Evolutionary conservation across 2,329 filamentous ascomycete genomes (phyloP), one percentile per base, ranked within the genome.

Genomic region (Penicillium oxalicum): DNA sequence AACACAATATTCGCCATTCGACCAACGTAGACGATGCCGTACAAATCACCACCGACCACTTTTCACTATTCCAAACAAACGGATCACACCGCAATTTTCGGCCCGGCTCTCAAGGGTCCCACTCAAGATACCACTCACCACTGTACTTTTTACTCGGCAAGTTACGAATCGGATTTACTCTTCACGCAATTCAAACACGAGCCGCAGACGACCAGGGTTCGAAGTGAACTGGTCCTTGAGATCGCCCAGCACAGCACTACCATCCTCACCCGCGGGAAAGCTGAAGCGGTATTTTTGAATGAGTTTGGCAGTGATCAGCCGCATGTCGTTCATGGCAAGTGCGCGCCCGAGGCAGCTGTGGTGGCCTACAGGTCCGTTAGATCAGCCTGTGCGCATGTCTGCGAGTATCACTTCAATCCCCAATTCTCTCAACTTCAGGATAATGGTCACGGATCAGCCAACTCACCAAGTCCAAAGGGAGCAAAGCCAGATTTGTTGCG

Each of bases 261-360:
- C 48, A 1, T 34, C 52, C 29, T 56, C 51, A 0, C 53, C 53
- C 1, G 44, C 11, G 4, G 53, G 49, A 13, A 54, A 43, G 3
- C 41, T 12, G 12, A 58, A 48, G 1, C 29, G 41, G 39, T 58
- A 58, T 25, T 45, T 48, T 11, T 35, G 33, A 4, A 58, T 34
- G 0, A 58, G 28, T 5, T 44, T 45, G n/a, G 53, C 51, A 2
- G 44, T 48, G 11, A 59, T 52, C 0, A 51, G 35, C 4, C 54
- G 52, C 41, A 59, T 40, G 18, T 60, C 52, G 38, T 52, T 56
- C 39, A 60, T 51, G 1, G 48, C 57, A 6, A 60, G 52, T 3
- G 52, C 49, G 26, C 53, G 53, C 0, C 57, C 56, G 25, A 58
- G 47, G 40, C 57, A 60, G 8, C 50, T 56, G 0, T 45, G 36